These are phyloP conservation scores for Fusarium palustre DNA, from an alignment of 2,329 filamentous ascomycete species.

Conservation along the genomic window DNA sequence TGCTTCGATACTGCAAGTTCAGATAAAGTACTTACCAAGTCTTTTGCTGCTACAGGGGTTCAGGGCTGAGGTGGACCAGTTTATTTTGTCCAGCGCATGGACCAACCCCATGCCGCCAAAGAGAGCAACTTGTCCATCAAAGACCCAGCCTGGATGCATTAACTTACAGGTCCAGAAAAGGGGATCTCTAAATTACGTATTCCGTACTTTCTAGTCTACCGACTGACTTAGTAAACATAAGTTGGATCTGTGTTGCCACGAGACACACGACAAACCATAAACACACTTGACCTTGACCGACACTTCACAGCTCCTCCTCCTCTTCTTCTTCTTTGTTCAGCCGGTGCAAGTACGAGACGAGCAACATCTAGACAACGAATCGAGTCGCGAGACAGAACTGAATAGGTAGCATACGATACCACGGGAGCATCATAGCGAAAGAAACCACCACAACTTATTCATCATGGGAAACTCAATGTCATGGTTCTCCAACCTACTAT, in stretches of 20 bases:
- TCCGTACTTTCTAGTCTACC: constrained; percentile 4
- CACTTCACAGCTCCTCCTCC: constrained; percentile 6
- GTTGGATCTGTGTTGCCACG: constrained; percentile 36
- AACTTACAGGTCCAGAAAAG: constrained; percentile 47
- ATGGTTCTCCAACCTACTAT: constrained; percentile 79
- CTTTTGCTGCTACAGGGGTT: constrained; percentile 7
- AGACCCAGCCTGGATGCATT: constrained; percentile 39
- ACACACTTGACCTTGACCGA: constrained; percentile 5
- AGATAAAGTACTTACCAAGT: background rate
- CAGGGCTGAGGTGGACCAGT: constrained; percentile 15
- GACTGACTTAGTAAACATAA: constrained; percentile 38
- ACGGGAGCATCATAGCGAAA: constrained; percentile 18
- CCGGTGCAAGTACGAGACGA: constrained; percentile 17
- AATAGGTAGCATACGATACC: constrained; percentile 11
- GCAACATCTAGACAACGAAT: constrained; percentile 1
- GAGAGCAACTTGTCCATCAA: constrained; percentile 47
- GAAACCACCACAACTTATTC: constrained; percentile 38
- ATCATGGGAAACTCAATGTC: constrained; percentile 74
- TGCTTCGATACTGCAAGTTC: background rate
- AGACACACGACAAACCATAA: constrained; percentile 40
- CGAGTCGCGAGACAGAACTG: constrained; percentile 7
- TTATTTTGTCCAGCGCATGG: constrained; percentile 49
- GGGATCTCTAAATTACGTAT: constrained; percentile 45
- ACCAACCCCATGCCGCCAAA: constrained; percentile 44
- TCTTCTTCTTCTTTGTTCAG: constrained; percentile 11